Percentiles rank a stretch among this genome's conserved stretches.
phyloP scores from a whole-genome alignment of 2,329 filamentous ascomycete genomes.

The Immersiporthe knoxdaviesiana region DNA sequence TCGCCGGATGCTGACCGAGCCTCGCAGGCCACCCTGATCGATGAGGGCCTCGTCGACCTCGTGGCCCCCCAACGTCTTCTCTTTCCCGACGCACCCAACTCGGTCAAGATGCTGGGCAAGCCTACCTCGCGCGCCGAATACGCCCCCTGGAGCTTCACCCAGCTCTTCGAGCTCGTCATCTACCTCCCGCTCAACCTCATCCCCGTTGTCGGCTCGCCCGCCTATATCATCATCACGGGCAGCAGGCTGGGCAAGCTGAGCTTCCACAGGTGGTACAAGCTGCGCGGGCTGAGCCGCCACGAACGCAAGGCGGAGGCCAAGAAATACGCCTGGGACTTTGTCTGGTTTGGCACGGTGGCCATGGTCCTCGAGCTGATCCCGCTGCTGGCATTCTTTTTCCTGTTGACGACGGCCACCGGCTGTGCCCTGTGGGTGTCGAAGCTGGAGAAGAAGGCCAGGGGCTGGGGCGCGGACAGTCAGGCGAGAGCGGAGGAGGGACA shows the following conservation, averaged over 20 bases:
- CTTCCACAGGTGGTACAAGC: constrained; percentile 87
- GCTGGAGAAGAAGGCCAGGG: constrained; percentile 64
- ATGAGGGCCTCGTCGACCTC: constrained; percentile 71
- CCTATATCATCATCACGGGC: constrained; percentile 88
- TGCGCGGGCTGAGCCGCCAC: constrained; percentile 74
- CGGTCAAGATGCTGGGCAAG: constrained; percentile 81
- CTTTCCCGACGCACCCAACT: constrained; percentile 68
- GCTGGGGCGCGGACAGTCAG: constrained; percentile 19
- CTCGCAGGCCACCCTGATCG: constrained; percentile 70
- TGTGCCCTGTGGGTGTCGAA: constrained; percentile 84
- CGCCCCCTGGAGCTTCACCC: constrained; percentile 86
- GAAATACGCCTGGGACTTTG: constrained; percentile 76
- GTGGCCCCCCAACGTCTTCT: constrained; percentile 68
- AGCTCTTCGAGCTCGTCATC: constrained; percentile 82
- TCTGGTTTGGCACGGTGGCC: constrained; percentile 89
- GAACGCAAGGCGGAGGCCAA: constrained; percentile 73
- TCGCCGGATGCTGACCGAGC: constrained; percentile 23
- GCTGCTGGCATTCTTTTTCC: constrained; percentile 88
- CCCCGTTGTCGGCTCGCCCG: constrained; percentile 77
- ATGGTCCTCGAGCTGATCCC: constrained; percentile 87
- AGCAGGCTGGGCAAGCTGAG: constrained; percentile 85
- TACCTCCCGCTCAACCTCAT: constrained; percentile 86
- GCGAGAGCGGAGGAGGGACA: constrained; percentile 31
- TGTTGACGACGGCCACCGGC: constrained; percentile 83
- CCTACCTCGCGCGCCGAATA: constrained; percentile 78